Evolutionary conservation across 805 yeast species (phyloP).

Genomic region (Lachancea sp.): DNA sequence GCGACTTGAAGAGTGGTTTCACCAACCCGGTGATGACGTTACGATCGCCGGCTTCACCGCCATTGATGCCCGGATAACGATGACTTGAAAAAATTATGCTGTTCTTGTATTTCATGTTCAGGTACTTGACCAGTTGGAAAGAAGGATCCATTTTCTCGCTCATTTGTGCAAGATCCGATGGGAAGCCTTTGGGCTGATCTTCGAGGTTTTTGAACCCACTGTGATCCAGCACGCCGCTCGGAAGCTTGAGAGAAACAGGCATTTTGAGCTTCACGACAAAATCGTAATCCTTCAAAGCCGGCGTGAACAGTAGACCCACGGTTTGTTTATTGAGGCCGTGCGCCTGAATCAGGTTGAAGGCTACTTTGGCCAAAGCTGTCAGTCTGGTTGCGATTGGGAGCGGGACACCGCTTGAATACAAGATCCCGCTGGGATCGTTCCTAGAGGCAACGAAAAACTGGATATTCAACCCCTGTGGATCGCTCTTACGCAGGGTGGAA

Average conservation of each 20-base stretch:
- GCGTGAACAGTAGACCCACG: constrained; percentile 59
- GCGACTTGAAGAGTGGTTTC: constrained; percentile 55
- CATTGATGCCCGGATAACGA: constrained; percentile 45
- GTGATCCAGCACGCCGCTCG: constrained; percentile 52
- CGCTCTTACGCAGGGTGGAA: constrained; percentile 60
- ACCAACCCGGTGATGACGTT: constrained; percentile 76
- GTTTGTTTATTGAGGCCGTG: constrained; percentile 40
- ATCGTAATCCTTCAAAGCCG: constrained; percentile 81
- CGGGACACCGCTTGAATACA: constrained; percentile 65
- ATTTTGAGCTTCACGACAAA: constrained; percentile 59
- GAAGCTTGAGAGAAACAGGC: constrained; percentile 36
- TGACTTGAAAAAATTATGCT: constrained; percentile 64
- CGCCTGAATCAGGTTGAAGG: constrained; percentile 45
- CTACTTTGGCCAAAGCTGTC: constrained; percentile 80
- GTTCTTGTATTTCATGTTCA: constrained; percentile 58
- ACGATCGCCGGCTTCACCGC: constrained; percentile 47
- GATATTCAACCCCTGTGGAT: constrained; percentile 72
- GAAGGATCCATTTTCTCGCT: constrained; percentile 54
- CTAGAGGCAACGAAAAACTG: constrained; percentile 81
- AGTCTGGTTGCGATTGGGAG: constrained; percentile 81
- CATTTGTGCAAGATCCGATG: constrained; percentile 35
- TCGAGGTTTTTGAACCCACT: constrained; percentile 55
- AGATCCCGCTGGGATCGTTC: constrained; percentile 77
- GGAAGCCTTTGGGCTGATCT: constrained; percentile 26
- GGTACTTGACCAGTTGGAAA: constrained; percentile 51